Evolutionary conservation across 2,329 filamentous ascomycete species (phyloP), one percentile per base, ranked within the genome.

Genomic region (Fusarium sp.): DNA sequence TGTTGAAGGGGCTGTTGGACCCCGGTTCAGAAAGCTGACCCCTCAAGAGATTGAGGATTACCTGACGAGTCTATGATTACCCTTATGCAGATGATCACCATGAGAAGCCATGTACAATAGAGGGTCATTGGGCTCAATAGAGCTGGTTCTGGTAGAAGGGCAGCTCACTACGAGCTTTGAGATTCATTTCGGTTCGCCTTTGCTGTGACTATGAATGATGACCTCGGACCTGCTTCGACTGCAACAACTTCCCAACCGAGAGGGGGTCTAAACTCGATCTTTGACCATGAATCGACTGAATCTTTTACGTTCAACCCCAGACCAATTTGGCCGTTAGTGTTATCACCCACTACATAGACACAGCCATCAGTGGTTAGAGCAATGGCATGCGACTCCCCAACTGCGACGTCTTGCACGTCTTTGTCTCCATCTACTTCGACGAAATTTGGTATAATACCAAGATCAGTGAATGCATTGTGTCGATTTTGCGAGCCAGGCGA

Each of bases 41-140:
- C 93, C 96, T 74, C 92, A 97, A 81, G 95, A 99, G 82, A 98
- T 99, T 75, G 95, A 99, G 83, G 95, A 99, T 79, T 99, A 99
- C 82, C 83, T 99, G 79, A 98, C 95, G 78, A 98, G 97, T 86
- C 88, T 99, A 86, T 98, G 85, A 88, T 60, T 75, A 53, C 61
- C 66, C 43, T 58, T 61, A 58, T 53, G 64, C 63, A 58, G 44
- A 58, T 58, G 57, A 60, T 57, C 65, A 67, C 58, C 59, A 70
- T 53, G 58, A 68, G 69, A 71, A 70, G 69, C 71, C 66, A 72
- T 82, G 79, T 82, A 82, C 73, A 78, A 80, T 81, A 82, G 76
- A 72, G 75, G 77, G 78, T 81, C 78, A 79, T 67, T 61, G 72
- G 65, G 68, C 72, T 77, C 73, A 68, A 74, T 68, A 72, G 71